Evolutionary conservation across 2,329 filamentous ascomycete species (phyloP).

Genomic region (Colletotrichum eremochloae): DNA sequence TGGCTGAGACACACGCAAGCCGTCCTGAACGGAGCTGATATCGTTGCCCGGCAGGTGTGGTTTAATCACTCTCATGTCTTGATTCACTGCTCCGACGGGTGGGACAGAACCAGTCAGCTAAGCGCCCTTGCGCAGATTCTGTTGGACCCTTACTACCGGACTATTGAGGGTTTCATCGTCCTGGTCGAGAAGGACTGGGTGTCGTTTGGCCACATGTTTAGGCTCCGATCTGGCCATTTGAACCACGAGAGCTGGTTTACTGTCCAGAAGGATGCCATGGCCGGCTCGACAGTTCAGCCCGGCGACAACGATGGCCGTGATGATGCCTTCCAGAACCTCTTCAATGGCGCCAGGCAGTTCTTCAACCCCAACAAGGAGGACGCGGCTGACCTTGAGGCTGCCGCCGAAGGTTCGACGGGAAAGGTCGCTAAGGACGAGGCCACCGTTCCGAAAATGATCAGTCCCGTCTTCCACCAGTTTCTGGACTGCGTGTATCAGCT

Average conservation of each 20-base stretch:
- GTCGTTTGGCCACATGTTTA: conserved; percentile 98
- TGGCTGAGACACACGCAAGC: conserved; percentile 93
- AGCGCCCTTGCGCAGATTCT: conserved; percentile 93
- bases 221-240: conserved; percentile 88
- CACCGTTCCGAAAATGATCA: conserved; percentile 90
- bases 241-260: conserved; percentile 95
- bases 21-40: conserved; percentile 84
- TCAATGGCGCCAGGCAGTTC: conserved; percentile 88
- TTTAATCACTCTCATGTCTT: conserved; percentile 94
- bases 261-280: conserved; percentile 84
- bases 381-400: conserved; percentile 71
- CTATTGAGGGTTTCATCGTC: conserved; percentile 93
- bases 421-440: conserved; percentile 69
- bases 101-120: conserved; percentile 96
- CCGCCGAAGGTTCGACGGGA: conserved; percentile 55
- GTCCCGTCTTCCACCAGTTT: conserved; percentile 98
- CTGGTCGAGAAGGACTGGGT: conserved; percentile 98
- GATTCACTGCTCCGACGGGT: conserved; percentile 98
- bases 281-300: conserved; percentile 71
- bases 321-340: conserved; percentile 87
- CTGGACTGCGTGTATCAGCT: conserved; percentile 95
- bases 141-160: conserved; percentile 95
- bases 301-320: conserved; percentile 72
- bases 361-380: conserved; percentile 81
- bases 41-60: conserved; percentile 90